Percentiles rank a stretch among this genome's conserved stretches.
Conservation (phyloP, 495 filamentous ascomycete species). For the Cudoniella acicularis region DNA sequence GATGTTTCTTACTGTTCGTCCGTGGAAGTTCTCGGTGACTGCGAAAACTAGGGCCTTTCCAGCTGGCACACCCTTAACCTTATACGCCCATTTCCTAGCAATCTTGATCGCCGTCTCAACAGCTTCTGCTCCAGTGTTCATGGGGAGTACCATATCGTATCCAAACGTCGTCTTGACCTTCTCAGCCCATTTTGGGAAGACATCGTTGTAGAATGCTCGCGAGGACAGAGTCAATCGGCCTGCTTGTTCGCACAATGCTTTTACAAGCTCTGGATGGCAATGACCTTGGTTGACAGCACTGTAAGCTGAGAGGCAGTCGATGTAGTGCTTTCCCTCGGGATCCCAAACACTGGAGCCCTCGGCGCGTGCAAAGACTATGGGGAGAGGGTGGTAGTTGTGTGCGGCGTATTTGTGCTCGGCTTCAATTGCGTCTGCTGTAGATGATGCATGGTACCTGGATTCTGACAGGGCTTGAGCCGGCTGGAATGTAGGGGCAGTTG, state of each 20-base stretch:
- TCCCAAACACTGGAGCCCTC: conserved; percentile 91
- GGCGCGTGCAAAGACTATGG: conserved; percentile 82
- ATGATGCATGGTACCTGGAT: conserved; percentile 70
- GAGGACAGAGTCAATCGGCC: conserved; percentile 88
- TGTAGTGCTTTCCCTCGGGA: conserved; percentile 92
- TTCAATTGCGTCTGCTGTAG: conserved; percentile 74
- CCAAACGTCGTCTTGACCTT: conserved; percentile 83
- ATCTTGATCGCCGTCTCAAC: conserved; percentile 98
- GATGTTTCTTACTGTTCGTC: conserved; percentile 69
- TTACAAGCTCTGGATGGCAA: conserved; percentile 93
- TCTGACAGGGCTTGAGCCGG: conserved; percentile 40
- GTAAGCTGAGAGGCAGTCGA: conserved; percentile 98
- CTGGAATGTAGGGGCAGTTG: conserved; percentile 49
- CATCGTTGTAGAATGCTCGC: conserved; percentile 97
- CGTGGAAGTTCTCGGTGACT: conserved; percentile 92
- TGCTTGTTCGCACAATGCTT: conserved; percentile 86
- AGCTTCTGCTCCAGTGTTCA: conserved; percentile 99
- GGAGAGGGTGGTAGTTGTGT: conserved; percentile 98
- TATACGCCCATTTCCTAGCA: conserved; percentile 98
- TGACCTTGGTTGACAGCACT: conserved; percentile 98
- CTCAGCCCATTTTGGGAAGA: conserved; percentile 94
- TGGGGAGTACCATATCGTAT: conserved; percentile 98
- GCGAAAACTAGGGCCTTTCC: conserved; percentile 82
- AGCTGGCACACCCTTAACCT: conserved; percentile 84
- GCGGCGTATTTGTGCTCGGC: conserved; percentile 83